Percentiles rank a stretch among this genome's conserved stretches.
Evolutionary conservation across 345 rosid genomes (phyloP).

Genomic region (Populus davidiana): DNA sequence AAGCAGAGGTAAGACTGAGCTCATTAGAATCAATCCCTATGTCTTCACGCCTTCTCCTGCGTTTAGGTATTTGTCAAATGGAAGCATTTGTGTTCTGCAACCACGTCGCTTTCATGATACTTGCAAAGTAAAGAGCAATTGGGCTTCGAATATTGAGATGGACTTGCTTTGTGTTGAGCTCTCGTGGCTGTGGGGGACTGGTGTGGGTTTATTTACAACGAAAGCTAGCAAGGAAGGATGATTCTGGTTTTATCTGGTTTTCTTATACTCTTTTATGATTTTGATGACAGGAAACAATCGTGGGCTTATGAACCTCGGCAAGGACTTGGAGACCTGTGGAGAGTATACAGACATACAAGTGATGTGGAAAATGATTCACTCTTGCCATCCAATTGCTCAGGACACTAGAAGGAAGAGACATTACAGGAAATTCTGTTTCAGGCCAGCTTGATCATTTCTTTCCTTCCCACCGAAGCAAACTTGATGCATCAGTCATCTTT

Average conservation of each 20-base stretch:
- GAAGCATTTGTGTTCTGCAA: background rate
- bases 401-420: slow-evolving; percentile 20
- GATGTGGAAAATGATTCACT: slow-evolving; percentile 61
- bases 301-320: slow-evolving; percentile 42
- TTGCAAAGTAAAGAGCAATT: too few species aligned
- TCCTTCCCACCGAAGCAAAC: background rate
- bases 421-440: slow-evolving; percentile 35
- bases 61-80: background rate
- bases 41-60: background rate
- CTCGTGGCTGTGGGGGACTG: background rate
- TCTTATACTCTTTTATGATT: background rate
- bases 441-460: slow-evolving; percentile 15
- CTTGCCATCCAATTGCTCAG: slow-evolving; percentile 19
- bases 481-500: background rate
- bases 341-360: slow-evolving; percentile 60
- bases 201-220: too few species aligned
- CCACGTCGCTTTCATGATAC: background rate
- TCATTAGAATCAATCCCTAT: background rate
- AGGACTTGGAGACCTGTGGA: slow-evolving; percentile 58
- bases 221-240: background rate
- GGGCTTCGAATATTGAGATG: too few species aligned
- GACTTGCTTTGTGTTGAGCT: too few species aligned
- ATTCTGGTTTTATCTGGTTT: background rate
- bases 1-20: slow-evolving; percentile 38
- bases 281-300: slow-evolving; percentile 30